These are phyloP conservation scores for Zygosaccharomyces bailii DNA, from an alignment of 805 yeast genomes.

Conservation along the genomic window DNA sequence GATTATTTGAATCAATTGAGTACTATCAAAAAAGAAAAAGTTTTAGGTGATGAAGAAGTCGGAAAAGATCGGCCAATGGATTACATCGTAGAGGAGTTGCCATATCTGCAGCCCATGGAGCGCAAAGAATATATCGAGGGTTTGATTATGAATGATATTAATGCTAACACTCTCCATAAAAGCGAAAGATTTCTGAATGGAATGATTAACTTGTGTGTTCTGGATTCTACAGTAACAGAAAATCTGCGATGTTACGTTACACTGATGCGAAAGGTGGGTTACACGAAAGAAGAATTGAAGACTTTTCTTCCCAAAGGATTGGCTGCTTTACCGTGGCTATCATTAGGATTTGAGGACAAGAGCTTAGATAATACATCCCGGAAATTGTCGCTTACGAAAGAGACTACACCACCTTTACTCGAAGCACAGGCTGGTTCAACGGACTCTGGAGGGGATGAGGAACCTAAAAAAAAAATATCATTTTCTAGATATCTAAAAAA, in stretches of 20 bases:
- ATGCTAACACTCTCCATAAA: slow-evolving; percentile 13
- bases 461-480: slow-evolving; percentile 35
- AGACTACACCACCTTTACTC: not conserved
- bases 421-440: slow-evolving; percentile 1
- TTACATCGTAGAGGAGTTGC: slow-evolving; percentile 25
- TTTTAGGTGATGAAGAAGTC: slow-evolving; percentile 11
- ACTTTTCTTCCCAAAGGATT: slow-evolving; percentile 11
- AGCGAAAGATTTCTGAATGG: slow-evolving; percentile 17
- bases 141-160: slow-evolving; percentile 15
- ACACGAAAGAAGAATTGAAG: slow-evolving; percentile 16
- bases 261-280: slow-evolving; percentile 25
- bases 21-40: slow-evolving; percentile 18
- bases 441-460: slow-evolving; percentile 14
- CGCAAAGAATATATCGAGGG: slow-evolving; percentile 29
- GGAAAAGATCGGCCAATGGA: slow-evolving; percentile 17
- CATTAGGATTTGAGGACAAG: not conserved
- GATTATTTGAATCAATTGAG: slow-evolving; percentile 30
- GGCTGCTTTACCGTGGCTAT: not conserved
- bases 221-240: slow-evolving; percentile 26
- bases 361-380: not conserved
- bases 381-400: not conserved
- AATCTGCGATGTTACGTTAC: slow-evolving; percentile 27
- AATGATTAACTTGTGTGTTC: slow-evolving; percentile 23
- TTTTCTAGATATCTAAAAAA: slow-evolving; percentile 35
- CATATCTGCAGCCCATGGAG: slow-evolving; percentile 25